phyloP scores from a whole-genome alignment of 345 rosid species.

The Limnanthes douglasii region DNA sequence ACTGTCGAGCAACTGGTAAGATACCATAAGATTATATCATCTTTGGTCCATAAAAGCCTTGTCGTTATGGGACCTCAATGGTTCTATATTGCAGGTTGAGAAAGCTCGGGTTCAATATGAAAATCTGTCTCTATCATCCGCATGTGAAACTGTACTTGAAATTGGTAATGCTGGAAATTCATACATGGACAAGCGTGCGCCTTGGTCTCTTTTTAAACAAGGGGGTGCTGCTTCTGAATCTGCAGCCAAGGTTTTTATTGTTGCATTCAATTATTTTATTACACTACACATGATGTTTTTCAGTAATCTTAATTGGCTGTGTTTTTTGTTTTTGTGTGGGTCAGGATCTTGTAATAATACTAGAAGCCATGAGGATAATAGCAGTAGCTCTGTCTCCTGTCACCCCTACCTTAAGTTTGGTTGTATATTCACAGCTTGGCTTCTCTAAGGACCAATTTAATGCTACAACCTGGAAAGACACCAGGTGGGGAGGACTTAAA shows the following conservation, averaged over 20 bases:
- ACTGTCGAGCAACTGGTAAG: slow-evolving; percentile 56
- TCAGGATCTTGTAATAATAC: slow-evolving; percentile 77
- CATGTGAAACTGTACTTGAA: slow-evolving; percentile 78
- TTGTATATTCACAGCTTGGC: slow-evolving; percentile 80
- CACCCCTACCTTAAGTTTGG: slow-evolving; percentile 51
- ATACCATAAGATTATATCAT: neutral
- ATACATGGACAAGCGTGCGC: slow-evolving; percentile 71
- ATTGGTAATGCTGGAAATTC: slow-evolving; percentile 82
- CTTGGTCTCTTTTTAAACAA: slow-evolving; percentile 85
- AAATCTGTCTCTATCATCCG: slow-evolving; percentile 51
- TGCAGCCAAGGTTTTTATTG: slow-evolving; percentile 63
- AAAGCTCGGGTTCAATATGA: slow-evolving; percentile 52
- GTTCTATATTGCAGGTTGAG: slow-evolving; percentile 37
- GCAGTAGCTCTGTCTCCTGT: slow-evolving; percentile 71
- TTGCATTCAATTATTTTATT: neutral
- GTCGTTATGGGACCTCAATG: no score
- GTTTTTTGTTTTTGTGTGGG: slow-evolving; percentile 4
- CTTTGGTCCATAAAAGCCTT: no score
- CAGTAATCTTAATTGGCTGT: slow-evolving; percentile 1
- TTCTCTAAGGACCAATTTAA: slow-evolving; percentile 42
- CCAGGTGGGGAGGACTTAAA: slow-evolving; percentile 87
- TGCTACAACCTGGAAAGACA: slow-evolving; percentile 40
- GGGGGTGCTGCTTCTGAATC: slow-evolving; percentile 69
- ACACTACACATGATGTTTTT: neutral
- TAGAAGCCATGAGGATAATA: slow-evolving; percentile 80